These are phyloP conservation scores for Cercospora zeae-maydis DNA, from an alignment of 2,329 filamentous ascomycete species.

Conservation along the genomic window DNA sequence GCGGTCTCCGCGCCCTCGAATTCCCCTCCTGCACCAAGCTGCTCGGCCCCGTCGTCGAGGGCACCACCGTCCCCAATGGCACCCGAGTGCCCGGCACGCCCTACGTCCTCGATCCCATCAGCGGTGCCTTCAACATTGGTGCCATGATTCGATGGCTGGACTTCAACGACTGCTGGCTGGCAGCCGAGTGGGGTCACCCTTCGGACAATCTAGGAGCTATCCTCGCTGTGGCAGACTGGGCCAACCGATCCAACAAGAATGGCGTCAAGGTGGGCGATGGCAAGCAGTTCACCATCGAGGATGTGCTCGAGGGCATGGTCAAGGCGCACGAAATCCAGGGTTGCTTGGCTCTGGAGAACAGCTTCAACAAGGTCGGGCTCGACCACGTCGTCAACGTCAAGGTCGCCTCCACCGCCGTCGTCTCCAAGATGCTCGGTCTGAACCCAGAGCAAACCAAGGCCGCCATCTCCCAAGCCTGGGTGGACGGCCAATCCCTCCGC, in stretches of 20 bases:
- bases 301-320: slow-evolving; percentile 89
- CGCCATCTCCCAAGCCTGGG: slow-evolving; percentile 94
- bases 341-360: slow-evolving; percentile 93
- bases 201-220: slow-evolving; percentile 98
- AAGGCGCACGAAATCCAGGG: slow-evolving; percentile 99
- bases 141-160: slow-evolving; percentile 99
- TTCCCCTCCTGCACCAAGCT: slow-evolving; percentile 97
- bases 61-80: slow-evolving; percentile 87
- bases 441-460: slow-evolving; percentile 87
- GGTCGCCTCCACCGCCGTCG: slow-evolving; percentile 89
- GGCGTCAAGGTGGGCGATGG: slow-evolving; percentile 67
- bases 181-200: slow-evolving; percentile 97
- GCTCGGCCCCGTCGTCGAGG: slow-evolving; percentile 84
- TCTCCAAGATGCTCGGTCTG: slow-evolving; percentile 91
- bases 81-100: slow-evolving; percentile 86
- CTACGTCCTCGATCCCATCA: slow-evolving; percentile 92
- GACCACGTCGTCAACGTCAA: slow-evolving; percentile 99
- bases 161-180: slow-evolving; percentile 99
- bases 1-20: slow-evolving; percentile 88
- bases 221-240: slow-evolving; percentile 94
- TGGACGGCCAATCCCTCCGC: slow-evolving; percentile 90
- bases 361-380: slow-evolving; percentile 96
- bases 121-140: slow-evolving; percentile 97
- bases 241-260: slow-evolving; percentile 87
- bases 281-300: slow-evolving; percentile 81